Conservation (phyloP, 768 basidiomycete genomes). For the Termitomyces titanicus region DNA sequence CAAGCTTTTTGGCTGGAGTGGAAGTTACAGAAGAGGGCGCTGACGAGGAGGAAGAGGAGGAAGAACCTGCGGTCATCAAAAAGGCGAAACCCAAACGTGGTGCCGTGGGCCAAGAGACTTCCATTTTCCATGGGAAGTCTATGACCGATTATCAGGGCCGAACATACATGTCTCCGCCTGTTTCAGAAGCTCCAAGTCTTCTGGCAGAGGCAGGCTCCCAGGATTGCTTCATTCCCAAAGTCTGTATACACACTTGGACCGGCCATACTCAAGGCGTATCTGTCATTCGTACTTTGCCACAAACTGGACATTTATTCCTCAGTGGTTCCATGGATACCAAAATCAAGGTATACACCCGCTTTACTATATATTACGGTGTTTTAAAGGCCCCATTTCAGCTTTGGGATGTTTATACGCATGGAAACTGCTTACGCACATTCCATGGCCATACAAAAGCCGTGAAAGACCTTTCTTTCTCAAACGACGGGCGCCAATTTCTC, state of each 20-base stretch:
- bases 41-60: constrained; percentile 62
- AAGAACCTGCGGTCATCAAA: constrained; percentile 58
- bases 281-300: constrained; percentile 89
- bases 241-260: constrained; percentile 96
- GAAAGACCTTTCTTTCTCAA: constrained; percentile 94
- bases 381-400: constrained; percentile 50
- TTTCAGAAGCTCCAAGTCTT: constrained; percentile 84
- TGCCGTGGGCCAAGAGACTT: constrained; percentile 83
- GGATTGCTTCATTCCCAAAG: constrained; percentile 93
- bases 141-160: constrained; percentile 97
- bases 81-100: constrained; percentile 80
- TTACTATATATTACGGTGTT: not conserved
- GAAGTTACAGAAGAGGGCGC: constrained; percentile 53
- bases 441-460: constrained; percentile 96
- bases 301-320: constrained; percentile 88
- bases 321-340: constrained; percentile 98
- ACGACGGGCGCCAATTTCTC: constrained; percentile 85
- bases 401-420: constrained; percentile 97
- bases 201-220: constrained; percentile 76
- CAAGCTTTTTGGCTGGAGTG: constrained; percentile 58
- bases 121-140: constrained; percentile 95
- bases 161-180: constrained; percentile 94
- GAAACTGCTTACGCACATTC: constrained; percentile 95
- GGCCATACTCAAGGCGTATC: constrained; percentile 97
- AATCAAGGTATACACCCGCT: constrained; percentile 68